Base-by-base conservation (phyloP, 441 rosid species). In the Euphorbia schlechtendalii region DNA sequence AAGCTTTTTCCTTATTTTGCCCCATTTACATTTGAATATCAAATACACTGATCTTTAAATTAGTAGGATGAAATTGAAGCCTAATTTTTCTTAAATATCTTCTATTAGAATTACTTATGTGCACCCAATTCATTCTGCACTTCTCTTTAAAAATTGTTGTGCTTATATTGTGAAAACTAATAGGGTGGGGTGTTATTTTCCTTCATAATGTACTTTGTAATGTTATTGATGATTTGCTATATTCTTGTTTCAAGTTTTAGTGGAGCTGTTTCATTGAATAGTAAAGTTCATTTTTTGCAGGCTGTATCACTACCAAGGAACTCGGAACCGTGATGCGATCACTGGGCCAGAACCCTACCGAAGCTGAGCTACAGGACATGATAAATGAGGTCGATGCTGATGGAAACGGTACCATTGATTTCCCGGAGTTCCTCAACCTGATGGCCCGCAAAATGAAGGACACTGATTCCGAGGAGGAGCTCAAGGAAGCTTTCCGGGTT, bases 301-400 rank as follows among this genome's bases (percentile, higher is more conserved):
- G 87, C 70, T 81, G 86, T 62, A 84, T 84, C 65, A 84, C 89
- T 21, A 84, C 89, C 6, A 84, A 84, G 81, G 89, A 84, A 77
- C 85, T 84, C 51, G 87, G 89, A 30, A 84, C 89, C 66, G 85
- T 84, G 12, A 84, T 84, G 89, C 24, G 89, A 15, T 84, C 89
- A 4, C 74, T 84, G 40, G 89, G 89, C 2, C 89, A 84, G 74
- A 84, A 84, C 72, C 89, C 89, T 48, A 84, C 89, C 4, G 89
- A 84, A 68, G 89, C 86, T 20, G 89, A 84, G 82, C 81, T 84
- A 1, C 85, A 82, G 69, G 87, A 84, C 72, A 84, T 84, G 89
- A 84, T 84, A 71, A 81, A 81, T 64, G 87, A 82, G 54, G 89
- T 84, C 4, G 87, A 84, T 74, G 89, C 89, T 8, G 89, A 84